Percentiles rank a stretch among this genome's conserved stretches.
Conservation (phyloP, 371 early-diverging fungal genomes). For the Circinella umbellata region DNA sequence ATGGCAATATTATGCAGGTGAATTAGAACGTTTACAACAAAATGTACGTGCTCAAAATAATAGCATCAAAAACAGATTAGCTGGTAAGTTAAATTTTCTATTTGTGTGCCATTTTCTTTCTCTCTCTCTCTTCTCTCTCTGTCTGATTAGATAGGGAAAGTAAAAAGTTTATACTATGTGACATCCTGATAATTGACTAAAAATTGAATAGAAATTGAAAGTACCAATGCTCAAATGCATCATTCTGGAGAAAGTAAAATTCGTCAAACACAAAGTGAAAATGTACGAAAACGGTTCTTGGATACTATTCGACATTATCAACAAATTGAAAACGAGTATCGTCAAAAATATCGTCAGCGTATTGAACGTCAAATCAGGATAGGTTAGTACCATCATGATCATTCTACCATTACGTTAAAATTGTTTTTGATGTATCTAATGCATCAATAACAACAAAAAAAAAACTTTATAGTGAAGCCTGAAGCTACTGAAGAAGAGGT, state of each 20-base stretch:
- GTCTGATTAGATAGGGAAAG: no score
- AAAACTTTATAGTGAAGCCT: slow-evolving; percentile 64
- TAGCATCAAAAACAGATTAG: slow-evolving; percentile 33
- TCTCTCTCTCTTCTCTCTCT: no score
- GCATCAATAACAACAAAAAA: no score
- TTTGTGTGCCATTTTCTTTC: not conserved
- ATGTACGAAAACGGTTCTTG: slow-evolving; percentile 80
- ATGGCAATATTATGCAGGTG: slow-evolving; percentile 28
- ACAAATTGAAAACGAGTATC: slow-evolving; percentile 76
- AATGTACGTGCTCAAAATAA: slow-evolving; percentile 35
- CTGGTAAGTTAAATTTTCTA: slow-evolving; percentile 22
- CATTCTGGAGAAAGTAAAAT: not conserved
- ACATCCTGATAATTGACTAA: not conserved
- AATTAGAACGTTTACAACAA: slow-evolving; percentile 36
- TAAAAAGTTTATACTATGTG: no score
- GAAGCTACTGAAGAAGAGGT: slow-evolving; percentile 79
- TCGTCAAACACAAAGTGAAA: slow-evolving; percentile 48
- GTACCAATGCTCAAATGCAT: not conserved
- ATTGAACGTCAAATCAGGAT: slow-evolving; percentile 87
- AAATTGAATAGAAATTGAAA: not conserved
- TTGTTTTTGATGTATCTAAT: not conserved
- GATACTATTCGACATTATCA: slow-evolving; percentile 84
- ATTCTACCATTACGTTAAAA: not conserved
- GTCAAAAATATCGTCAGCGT: slow-evolving; percentile 81
- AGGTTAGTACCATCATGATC: slow-evolving; percentile 51